Evolutionary conservation across 2,329 filamentous ascomycete genomes (phyloP).

Genomic region (Venturia asperata): DNA sequence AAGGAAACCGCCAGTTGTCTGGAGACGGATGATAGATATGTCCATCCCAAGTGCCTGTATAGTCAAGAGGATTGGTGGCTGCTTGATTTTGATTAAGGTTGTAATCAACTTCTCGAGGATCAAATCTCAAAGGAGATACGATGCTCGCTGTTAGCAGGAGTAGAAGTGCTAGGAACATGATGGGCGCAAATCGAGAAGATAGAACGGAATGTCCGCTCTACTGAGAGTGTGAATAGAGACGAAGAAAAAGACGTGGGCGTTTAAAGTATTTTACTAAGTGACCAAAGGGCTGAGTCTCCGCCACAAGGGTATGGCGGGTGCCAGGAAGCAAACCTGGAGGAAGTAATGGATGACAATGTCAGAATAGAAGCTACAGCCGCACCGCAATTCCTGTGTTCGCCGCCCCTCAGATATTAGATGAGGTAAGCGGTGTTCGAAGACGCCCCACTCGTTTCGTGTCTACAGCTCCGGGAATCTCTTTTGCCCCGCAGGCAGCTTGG

Average conservation of each 20-base stretch:
- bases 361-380: background rate
- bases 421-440: background rate
- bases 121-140: background rate
- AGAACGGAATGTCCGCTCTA: background rate
- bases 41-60: background rate
- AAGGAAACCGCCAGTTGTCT: slow-evolving; percentile 55
- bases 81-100: slow-evolving; percentile 13
- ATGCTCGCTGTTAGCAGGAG: background rate
- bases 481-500: background rate
- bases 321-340: background rate
- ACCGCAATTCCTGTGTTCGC: background rate
- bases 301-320: background rate
- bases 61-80: slow-evolving; percentile 2
- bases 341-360: background rate
- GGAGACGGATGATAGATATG: slow-evolving; percentile 48
- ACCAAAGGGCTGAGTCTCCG: background rate
- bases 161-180: background rate
- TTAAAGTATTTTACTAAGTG: background rate
- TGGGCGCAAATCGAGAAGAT: background rate
- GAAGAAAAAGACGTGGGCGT: background rate
- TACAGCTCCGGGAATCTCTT: background rate
- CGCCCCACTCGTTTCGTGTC: background rate
- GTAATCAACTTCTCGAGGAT: slow-evolving; percentile 14
- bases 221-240: background rate
- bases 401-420: background rate